phyloP scores from a whole-genome alignment of 2,329 filamentous ascomycete species.

The Verticillium longisporum region DNA sequence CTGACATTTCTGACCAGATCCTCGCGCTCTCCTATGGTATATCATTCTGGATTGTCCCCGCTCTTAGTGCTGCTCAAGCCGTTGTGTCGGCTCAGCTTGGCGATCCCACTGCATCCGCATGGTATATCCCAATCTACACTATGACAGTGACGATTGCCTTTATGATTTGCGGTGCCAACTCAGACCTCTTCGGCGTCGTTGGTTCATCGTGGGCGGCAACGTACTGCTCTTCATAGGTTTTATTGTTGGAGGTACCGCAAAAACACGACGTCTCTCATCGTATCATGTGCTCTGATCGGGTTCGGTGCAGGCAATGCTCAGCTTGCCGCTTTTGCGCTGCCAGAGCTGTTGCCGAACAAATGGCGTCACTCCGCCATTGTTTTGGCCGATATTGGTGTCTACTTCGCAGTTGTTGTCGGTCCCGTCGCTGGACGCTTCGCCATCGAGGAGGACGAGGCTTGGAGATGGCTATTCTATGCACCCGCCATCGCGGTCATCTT shows the following conservation, averaged over 20 bases:
- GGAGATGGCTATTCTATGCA: conserved; percentile 38
- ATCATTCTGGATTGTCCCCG: conserved; percentile 30
- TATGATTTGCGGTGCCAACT: conserved; percentile 33
- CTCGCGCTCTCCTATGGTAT: conserved; percentile 27
- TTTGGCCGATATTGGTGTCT: conserved; percentile 32
- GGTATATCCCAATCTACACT: conserved; percentile 28
- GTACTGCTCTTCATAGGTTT: conserved; percentile 28
- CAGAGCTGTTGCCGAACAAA: conserved; percentile 41
- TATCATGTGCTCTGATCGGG: conserved; percentile 31
- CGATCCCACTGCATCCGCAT: conserved; percentile 21
- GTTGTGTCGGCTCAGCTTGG: conserved; percentile 25
- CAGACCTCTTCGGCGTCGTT: conserved; percentile 39
- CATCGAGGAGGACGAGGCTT: conserved; percentile 24
- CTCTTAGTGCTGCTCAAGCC: conserved; percentile 20
- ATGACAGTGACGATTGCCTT: conserved; percentile 33
- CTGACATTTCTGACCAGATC: conserved; percentile 15
- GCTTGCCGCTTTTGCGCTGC: conserved; percentile 36
- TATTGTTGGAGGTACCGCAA: conserved; percentile 29
- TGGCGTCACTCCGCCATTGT: conserved; percentile 37
- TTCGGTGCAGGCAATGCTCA: conserved; percentile 37
- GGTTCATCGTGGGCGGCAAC: conserved; percentile 36
- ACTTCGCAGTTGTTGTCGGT: conserved; percentile 36
- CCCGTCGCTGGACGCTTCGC: conserved; percentile 37
- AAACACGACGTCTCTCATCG: conserved; percentile 29
- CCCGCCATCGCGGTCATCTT: conserved; percentile 33